phyloP scores from a whole-genome alignment of 1,139 yeast species.

The Hansenula anomala region DNA sequence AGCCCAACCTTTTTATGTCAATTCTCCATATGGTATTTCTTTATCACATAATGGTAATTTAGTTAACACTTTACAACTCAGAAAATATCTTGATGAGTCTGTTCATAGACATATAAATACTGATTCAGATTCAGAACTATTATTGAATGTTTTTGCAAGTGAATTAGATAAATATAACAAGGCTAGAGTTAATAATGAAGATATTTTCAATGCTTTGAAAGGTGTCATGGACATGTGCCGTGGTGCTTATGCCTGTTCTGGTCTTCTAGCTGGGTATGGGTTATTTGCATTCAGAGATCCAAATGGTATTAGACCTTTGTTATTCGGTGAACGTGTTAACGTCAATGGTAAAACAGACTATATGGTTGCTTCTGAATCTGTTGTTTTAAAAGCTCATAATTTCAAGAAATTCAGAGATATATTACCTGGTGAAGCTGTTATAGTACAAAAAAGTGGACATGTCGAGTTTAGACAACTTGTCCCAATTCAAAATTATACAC shows the following conservation, averaged over 20 bases:
- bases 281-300: constrained; percentile 96
- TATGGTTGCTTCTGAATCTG: constrained; percentile 95
- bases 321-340: constrained; percentile 73
- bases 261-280: constrained; percentile 95
- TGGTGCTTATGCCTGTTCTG: constrained; percentile 95
- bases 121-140: constrained; percentile 89
- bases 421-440: constrained; percentile 94
- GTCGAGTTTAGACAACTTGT: constrained; percentile 89
- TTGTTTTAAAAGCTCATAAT: constrained; percentile 92
- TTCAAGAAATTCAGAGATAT: constrained; percentile 76
- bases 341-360: constrained; percentile 76
- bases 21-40: constrained; percentile 91
- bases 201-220: constrained; percentile 77
- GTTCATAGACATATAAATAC: constrained; percentile 98
- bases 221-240: constrained; percentile 78
- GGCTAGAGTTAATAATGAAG: constrained; percentile 87
- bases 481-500: constrained; percentile 74
- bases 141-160: constrained; percentile 85
- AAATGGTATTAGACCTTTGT: constrained; percentile 89
- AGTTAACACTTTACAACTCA: constrained; percentile 77
- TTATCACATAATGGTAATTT: constrained; percentile 93
- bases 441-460: constrained; percentile 65
- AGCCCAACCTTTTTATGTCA: constrained; percentile 98
- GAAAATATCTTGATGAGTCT: constrained; percentile 79
- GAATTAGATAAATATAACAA: constrained; percentile 90